Evolutionary conservation across 2,329 filamentous ascomycete genomes (phyloP), one percentile per base, ranked within the genome.

Genomic region (Fusarium lateritium): DNA sequence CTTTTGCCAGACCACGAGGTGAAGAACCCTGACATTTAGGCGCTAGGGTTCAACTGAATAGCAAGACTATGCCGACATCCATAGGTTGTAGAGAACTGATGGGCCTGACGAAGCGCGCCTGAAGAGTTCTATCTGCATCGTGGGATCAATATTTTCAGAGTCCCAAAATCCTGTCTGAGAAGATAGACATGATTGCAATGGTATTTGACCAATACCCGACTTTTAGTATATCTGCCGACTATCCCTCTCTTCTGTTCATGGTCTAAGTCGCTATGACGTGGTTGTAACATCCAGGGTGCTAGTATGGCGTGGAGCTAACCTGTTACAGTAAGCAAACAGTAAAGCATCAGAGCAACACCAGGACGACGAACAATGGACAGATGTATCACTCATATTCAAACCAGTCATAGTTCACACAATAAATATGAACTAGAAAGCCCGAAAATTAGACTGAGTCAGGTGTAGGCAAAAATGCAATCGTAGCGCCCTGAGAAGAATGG

Each of bases 241-340:
- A 19, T 19, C 19, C 19, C 19, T 19, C 19, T 19, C 19, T 19
- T 19, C 19, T 19, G 19, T 19, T 19, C 19, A 19, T 19, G 28
- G 28, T 31, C 11, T 31, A 31, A 31, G 28, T 31, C n/a, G n/a
- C 38, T 19, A 50, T 65, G 60, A 45, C 31, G 40, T 65, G 45
- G 14, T 46, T 22, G 11, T 24, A 40, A 22, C 22, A 13, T 21
- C 38, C 40, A 24, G 14, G 21, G 7, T 42, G 40, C 15, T 24
- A 22, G 40, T 22, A 7, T 14, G 14, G 21, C 11, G 6, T 15
- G 40, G n/a, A 46, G 21, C 51, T 59, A 56, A 38, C 51, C 42
- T 19, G 5, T 15, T 42, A 17, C 14, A 42, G 45, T 36, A 57
- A 51, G 26, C 13, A 42, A 42, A 14, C 40, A 14, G 15, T 39